Conservation (phyloP, 495 filamentous ascomycete genomes). For the Neurospora sp. region DNA sequence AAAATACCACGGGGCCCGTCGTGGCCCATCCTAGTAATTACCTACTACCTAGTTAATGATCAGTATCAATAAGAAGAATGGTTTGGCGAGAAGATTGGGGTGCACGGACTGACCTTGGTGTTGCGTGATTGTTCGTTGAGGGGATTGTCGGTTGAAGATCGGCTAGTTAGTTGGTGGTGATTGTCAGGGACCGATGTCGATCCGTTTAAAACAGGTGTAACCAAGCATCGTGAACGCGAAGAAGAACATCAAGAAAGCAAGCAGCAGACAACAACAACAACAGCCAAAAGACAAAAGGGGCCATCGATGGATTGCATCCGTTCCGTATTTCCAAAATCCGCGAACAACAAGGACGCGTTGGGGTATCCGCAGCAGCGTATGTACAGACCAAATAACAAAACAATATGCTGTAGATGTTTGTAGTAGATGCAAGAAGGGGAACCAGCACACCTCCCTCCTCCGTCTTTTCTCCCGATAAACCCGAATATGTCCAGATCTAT, state of each 20-base stretch:
- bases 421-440: neutral
- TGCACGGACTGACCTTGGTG: neutral
- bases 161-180: too few species aligned
- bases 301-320: neutral
- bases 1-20: neutral
- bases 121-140: neutral
- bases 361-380: neutral
- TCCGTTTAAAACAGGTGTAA: too few species aligned
- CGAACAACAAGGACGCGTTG: neutral
- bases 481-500: too few species aligned
- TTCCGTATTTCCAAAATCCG: neutral
- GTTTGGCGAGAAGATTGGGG: neutral
- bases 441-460: too few species aligned
- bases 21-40: neutral
- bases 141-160: neutral
- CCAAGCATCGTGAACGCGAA: too few species aligned
- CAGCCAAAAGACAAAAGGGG: neutral
- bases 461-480: too few species aligned
- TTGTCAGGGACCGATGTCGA: too few species aligned
- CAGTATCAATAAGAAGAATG: neutral
- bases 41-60: neutral
- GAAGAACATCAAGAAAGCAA: too few species aligned
- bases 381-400: neutral
- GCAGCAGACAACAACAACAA: too few species aligned
- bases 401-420: neutral